These are phyloP conservation scores for Allium cepa DNA, from an alignment of 106 monocot genomes.

Conservation along the genomic window DNA sequence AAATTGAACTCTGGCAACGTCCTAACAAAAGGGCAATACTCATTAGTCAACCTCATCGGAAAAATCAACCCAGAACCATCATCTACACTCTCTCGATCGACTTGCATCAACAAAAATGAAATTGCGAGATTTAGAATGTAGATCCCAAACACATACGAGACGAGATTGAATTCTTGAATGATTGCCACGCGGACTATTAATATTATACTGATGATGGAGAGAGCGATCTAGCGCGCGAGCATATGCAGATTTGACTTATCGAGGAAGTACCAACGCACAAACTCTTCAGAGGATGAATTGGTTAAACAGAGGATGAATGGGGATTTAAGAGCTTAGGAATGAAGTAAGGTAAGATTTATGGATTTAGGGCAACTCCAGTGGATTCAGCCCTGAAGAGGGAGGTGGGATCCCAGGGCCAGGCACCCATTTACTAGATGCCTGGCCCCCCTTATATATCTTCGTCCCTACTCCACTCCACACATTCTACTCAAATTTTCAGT, in stretches of 20 bases:
- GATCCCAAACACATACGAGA: constrained; percentile 74
- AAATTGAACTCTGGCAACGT: constrained; percentile 84
- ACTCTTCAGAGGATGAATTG: too few species aligned
- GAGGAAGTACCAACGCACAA: constrained; percentile 32
- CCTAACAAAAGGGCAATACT: constrained; percentile 77
- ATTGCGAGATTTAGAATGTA: constrained; percentile 66
- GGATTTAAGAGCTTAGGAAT: too few species aligned
- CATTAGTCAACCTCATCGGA: constrained; percentile 48
- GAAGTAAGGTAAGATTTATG: too few species aligned
- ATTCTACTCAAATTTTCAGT: too few species aligned
- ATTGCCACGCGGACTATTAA: constrained; percentile 39
- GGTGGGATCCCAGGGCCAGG: too few species aligned
- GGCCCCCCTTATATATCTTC: too few species aligned
- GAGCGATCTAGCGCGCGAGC: constrained; percentile 47
- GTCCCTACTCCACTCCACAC: too few species aligned
- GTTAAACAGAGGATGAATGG: too few species aligned
- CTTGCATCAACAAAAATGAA: constrained; percentile 72
- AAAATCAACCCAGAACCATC: constrained; percentile 10
- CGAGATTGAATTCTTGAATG: constrained; percentile 62
- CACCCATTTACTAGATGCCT: too few species aligned
- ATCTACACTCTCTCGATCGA: constrained; percentile 31
- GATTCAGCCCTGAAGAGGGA: too few species aligned
- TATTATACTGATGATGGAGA: constrained; percentile 24
- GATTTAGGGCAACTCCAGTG: too few species aligned
- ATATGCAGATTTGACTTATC: constrained; percentile 74